Base-by-base conservation (phyloP, 768 basidiomycete genomes). In the Mycena polygramma region DNA sequence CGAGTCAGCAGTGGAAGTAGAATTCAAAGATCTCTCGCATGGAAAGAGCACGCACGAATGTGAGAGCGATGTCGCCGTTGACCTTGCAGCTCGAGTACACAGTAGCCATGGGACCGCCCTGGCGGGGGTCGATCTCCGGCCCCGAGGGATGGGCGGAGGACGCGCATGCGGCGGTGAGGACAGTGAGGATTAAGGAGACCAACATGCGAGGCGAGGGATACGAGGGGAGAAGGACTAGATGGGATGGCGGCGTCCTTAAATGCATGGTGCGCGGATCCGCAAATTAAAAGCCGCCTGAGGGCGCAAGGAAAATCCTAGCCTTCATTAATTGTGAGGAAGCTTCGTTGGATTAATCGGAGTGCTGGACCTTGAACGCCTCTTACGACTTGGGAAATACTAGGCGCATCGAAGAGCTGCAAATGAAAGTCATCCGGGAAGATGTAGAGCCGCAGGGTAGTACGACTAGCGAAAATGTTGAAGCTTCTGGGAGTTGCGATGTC, bases 61-160 rank as follows among this genome's bases (percentile, higher is more conserved):
- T 60, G 58, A 60, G 58, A 7, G 66, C 66, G 14, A 60, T 22
- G 8, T 67, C 51, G 51, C 45, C 36, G 24, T 52, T 45, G 41
- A 36, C 41, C 43, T 53, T 61, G 59, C 66, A 67, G 30, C 52
- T 61, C 22, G 49, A 45, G 39, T 67, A 67, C 30, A 67, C 35
- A 10, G 57, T 54, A 0, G 66, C 58, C 51, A 24, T 11, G 3
- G 20, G 49, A 15, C 39, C 37, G 43, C 30, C 51, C 10, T 67
- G 52, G 15, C 55, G 66, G n/a, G 51, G 0, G 19, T 45, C 49
- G 17, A 54, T 15, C n/a, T 60, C 24, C 9, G 66, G 51, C 14
- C 13, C 22, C 57, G 41, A 41, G 20, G 48, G 39, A 52, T 30
- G 39, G 22, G 58, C 58, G 17, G 35, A 17, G 2, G 43, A 17